Evolutionary conservation across 1,139 yeast species (phyloP).

Genomic region (Saccharomyces hybrid): DNA sequence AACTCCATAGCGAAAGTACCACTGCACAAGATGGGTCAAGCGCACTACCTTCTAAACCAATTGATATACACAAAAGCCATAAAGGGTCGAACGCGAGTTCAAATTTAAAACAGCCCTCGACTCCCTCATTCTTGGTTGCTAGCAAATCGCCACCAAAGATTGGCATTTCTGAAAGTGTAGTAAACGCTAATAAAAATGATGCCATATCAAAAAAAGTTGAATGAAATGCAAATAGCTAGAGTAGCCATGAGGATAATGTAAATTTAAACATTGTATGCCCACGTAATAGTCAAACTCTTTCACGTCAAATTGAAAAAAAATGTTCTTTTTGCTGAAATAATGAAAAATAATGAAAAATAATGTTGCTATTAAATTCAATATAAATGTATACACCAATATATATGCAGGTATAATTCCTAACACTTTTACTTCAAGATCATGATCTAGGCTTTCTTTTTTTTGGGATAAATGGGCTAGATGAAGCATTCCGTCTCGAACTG

Average conservation of each 20-base stretch:
- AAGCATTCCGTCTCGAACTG: slow-evolving; percentile 7
- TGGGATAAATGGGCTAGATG: slow-evolving; percentile 19
- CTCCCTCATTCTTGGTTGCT: slow-evolving; percentile 14
- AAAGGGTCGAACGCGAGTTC: background rate
- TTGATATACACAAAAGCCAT: slow-evolving; percentile 1
- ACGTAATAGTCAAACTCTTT: background rate
- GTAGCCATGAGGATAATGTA: background rate
- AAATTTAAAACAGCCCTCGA: slow-evolving; percentile 1
- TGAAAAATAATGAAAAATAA: background rate
- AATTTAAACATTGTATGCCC: background rate
- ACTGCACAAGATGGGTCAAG: background rate
- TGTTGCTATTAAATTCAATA: background rate
- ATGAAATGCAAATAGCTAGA: background rate
- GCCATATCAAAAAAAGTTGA: background rate
- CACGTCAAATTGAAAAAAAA: background rate
- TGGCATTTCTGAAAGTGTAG: slow-evolving; percentile 17
- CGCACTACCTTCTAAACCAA: slow-evolving; percentile 5
- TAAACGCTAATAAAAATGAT: background rate
- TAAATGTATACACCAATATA: background rate
- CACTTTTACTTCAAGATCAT: background rate
- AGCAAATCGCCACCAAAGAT: slow-evolving; percentile 29
- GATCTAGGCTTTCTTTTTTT: slow-evolving; percentile 10
- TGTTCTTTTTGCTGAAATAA: background rate
- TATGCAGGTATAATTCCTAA: background rate
- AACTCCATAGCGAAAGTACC: slow-evolving; percentile 8